These are phyloP conservation scores for Crepidotus variabilis DNA, from an alignment of 768 basidiomycete species.

Conservation along the genomic window DNA sequence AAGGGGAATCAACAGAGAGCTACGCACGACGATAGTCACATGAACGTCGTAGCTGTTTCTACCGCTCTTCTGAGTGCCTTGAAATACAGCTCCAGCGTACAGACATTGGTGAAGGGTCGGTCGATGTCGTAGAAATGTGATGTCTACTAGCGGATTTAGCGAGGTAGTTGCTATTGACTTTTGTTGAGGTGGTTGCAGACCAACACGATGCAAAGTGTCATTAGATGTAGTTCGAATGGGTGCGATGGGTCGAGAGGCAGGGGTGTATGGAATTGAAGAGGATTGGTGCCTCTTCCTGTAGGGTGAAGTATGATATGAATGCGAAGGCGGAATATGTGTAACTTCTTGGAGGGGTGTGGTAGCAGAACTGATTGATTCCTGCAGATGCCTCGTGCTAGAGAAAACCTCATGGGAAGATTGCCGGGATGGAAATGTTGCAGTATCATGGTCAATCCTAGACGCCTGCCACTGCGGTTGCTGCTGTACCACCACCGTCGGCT, in stretches of 20 bases:
- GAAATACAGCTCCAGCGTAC: constrained; percentile 85
- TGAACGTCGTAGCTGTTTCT: constrained; percentile 93
- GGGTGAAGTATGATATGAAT: not conserved
- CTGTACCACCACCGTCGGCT: constrained; percentile 20
- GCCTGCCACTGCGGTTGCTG: constrained; percentile 7
- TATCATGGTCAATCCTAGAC: constrained; percentile 16
- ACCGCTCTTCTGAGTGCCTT: constrained; percentile 92
- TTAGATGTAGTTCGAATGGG: constrained; percentile 16
- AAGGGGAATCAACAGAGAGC: constrained; percentile 9
- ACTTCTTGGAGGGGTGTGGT: not conserved
- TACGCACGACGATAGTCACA: constrained; percentile 85
- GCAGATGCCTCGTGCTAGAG: constrained; percentile 16
- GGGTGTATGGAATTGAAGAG: not conserved
- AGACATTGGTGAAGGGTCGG: constrained; percentile 73
- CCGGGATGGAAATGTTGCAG: constrained; percentile 9
- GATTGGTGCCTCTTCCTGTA: not conserved
- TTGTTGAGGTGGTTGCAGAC: constrained; percentile 12
- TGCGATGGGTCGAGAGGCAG: constrained; percentile 5
- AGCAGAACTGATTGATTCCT: constrained; percentile 16
- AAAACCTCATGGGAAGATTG: constrained; percentile 16
- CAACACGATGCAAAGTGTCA: constrained; percentile 16
- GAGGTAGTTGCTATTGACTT: constrained; percentile 13
- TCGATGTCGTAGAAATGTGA: constrained; percentile 72
- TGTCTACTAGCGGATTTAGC: constrained; percentile 62
- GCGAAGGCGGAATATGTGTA: not conserved